Base-by-base conservation (phyloP, 1,284 basidiomycete genomes). In the Phylloboletellus chloephorus region DNA sequence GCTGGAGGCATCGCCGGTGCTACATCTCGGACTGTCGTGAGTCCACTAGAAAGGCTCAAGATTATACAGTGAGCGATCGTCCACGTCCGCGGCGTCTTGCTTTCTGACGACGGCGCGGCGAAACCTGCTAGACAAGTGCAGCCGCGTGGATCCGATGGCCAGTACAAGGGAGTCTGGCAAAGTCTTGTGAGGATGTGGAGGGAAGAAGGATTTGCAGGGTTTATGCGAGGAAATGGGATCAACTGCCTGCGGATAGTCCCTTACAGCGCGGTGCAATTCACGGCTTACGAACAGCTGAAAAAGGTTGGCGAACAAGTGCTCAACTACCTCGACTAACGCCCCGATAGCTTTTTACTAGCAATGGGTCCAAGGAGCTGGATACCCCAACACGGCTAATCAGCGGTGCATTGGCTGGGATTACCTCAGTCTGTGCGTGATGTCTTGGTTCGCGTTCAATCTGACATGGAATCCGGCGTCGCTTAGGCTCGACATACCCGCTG, bases 181-280 rank as follows among this genome's bases (percentile, higher is more conserved):
- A 85, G 82, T 53, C 72, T 94, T 32, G 69, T 74, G 34, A 76
- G 90, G 43, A 96, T 96, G 83, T 95, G 89, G 87, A 71, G 72
- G 52, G 91, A 95, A 60, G 94, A 97, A 64, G 94, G 93, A 2
- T 86, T 93, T 63, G 76, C 68, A 53, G 94, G 94, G 3, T 93
- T 82, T 63, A 94, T 96, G 91, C 76, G 91, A 52, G 86, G 86
- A 11, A 88, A 88, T 58, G 92, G 91, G 11, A 89, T 95, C 61
- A 97, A 97, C 63, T 95, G 93, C 63, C 61, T 96, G 50, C 78
- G 93, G 40, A 92, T 92, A 51, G 78, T 90, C 44, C 84, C 84
- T 30, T 86, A 86, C 53, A 81, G 63, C 36, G 60, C 60, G 16
- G 87, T 97, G 12, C 93, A 97, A 60, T 97, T 97, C 63, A 89